A percentile compares a stretch with the other conserved stretches of the same genome.
Evolutionary conservation across 768 basidiomycete species (phyloP).

Genomic region (Termitomyces sp.): DNA sequence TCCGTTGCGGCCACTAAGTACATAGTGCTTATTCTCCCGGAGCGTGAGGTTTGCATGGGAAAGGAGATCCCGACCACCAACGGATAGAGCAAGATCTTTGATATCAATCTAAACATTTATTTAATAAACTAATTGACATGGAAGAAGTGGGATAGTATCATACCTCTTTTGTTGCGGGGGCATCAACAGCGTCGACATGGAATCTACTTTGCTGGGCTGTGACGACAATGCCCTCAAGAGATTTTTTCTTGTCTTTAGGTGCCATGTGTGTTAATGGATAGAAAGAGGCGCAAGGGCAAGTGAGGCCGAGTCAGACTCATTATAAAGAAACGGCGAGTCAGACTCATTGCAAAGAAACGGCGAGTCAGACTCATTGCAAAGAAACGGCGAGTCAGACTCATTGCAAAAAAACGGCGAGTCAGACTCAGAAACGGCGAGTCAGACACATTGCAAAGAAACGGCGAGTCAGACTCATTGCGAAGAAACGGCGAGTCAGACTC

Average conservation of each 20-base stretch:
- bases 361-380: too few relatives aligned
- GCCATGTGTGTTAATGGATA: constrained; percentile 7
- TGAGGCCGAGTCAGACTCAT: background rate
- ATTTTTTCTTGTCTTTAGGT: constrained; percentile 15
- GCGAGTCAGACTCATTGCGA: too few relatives aligned
- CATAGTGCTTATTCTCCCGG: constrained; percentile 48
- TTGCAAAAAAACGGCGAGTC: too few relatives aligned
- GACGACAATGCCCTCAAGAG: constrained; percentile 28
- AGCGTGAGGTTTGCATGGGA: constrained; percentile 51
- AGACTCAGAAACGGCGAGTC: too few relatives aligned
- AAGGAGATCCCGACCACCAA: constrained; percentile 52
- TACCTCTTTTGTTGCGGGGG: constrained; percentile 25
- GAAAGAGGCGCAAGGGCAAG: background rate
- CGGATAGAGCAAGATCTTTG: constrained; percentile 48
- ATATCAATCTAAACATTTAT: constrained; percentile 40
- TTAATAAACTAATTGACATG: background rate
- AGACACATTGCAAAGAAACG: too few relatives aligned
- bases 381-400: too few relatives aligned
- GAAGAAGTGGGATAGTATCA: background rate
- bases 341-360: too few relatives aligned
- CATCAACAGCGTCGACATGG: constrained; percentile 45
- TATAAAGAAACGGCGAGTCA: too few relatives aligned
- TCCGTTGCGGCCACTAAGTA: constrained; percentile 56
- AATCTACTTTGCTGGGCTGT: constrained; percentile 50
- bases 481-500: too few relatives aligned